phyloP scores from a whole-genome alignment of 352 stramenopile genomes.

The Phytophthora agathidicida region DNA sequence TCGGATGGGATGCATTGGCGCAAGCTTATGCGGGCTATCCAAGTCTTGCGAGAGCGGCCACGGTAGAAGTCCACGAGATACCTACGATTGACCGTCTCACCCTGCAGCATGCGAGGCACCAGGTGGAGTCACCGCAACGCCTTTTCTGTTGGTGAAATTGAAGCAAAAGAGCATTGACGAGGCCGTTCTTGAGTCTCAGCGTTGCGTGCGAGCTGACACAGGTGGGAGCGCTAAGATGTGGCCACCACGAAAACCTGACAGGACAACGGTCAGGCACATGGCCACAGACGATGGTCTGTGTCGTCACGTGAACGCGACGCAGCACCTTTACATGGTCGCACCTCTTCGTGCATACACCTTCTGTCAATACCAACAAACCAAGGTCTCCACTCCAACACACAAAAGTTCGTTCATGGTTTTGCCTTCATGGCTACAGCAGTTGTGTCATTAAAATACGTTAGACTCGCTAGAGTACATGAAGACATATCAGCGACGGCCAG shows the following conservation, averaged over 20 bases:
- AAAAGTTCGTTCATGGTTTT: too few species aligned
- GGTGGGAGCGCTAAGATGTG: conserved; percentile 13
- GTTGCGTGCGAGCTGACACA: conserved; percentile 2
- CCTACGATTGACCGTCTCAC: conserved; percentile 10
- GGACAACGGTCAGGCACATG: conserved; percentile 6
- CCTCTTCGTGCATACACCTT: conserved; percentile 1
- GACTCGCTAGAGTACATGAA: conserved; percentile 1
- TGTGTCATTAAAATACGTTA: conserved; percentile 17
- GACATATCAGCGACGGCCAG: conserved; percentile 4
- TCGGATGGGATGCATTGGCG: conserved; percentile 3
- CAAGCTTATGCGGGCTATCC: conserved; percentile 9
- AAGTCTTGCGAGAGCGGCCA: not conserved
- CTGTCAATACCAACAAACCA: not conserved
- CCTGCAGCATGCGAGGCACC: not conserved
- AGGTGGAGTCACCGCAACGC: not conserved
- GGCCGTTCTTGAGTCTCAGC: not conserved
- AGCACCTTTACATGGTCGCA: conserved; percentile 10
- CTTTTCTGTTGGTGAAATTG: not conserved
- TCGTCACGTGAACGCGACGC: not conserved
- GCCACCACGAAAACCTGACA: not conserved
- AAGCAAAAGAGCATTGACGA: not conserved
- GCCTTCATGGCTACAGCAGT: conserved; percentile 1
- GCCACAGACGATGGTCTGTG: too few species aligned
- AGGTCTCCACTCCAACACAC: too few species aligned
- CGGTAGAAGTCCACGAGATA: too few species aligned